Evolutionary conservation across 176 grass and related monocot genomes (phyloP).

Genomic region (Tillandsia fasciculata): DNA sequence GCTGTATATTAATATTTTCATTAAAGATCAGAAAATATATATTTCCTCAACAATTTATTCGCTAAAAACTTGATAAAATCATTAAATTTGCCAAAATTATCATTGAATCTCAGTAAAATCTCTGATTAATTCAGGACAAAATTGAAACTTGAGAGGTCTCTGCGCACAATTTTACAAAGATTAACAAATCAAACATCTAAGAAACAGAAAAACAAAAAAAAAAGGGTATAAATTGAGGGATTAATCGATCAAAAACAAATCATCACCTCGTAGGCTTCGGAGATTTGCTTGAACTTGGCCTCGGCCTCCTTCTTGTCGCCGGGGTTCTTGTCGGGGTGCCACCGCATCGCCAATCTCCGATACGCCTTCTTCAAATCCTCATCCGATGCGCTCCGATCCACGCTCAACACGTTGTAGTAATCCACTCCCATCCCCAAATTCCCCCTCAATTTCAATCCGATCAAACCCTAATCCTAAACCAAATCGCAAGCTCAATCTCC

Average conservation of each 20-base stretch:
- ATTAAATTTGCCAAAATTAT: too few relatives aligned
- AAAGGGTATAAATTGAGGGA: neutral
- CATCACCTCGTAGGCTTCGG: slow-evolving; percentile 48
- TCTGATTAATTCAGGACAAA: too few relatives aligned
- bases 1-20: too few relatives aligned
- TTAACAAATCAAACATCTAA: too few relatives aligned
- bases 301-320: slow-evolving; percentile 34
- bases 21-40: too few relatives aligned
- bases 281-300: slow-evolving; percentile 51
- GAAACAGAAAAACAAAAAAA: neutral
- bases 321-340: slow-evolving; percentile 55
- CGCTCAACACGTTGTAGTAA: slow-evolving; percentile 38
- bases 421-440: slow-evolving; percentile 24
- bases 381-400: slow-evolving; percentile 26
- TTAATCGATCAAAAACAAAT: slow-evolving; percentile 1
- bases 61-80: too few relatives aligned
- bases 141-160: too few relatives aligned
- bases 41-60: too few relatives aligned
- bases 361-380: slow-evolving; percentile 44
- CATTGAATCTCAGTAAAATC: too few relatives aligned
- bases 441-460: neutral
- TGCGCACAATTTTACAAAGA: too few relatives aligned
- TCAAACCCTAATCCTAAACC: neutral
- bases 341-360: slow-evolving; percentile 44
- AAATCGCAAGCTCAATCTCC: too few relatives aligned